A percentile compares a stretch with the other conserved stretches of the same genome.
phyloP scores from a whole-genome alignment of 2,329 filamentous ascomycete genomes.

The Verticillium nubilum region DNA sequence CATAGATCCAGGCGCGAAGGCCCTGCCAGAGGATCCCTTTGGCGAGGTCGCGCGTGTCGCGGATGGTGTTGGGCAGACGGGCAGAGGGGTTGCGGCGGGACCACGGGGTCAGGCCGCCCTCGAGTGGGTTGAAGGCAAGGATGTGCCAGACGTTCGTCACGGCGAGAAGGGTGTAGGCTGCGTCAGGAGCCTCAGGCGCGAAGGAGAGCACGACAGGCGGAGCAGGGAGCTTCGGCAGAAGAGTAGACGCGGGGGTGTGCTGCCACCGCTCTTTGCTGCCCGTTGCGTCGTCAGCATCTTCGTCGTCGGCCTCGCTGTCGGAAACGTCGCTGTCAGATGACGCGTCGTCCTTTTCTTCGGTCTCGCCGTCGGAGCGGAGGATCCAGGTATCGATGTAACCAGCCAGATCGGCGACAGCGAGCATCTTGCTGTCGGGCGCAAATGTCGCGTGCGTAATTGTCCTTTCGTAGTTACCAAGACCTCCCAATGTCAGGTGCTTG shows the following conservation, averaged over 20 bases:
- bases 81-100: slow-evolving; percentile 75
- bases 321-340: slow-evolving; percentile 18
- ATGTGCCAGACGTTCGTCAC: slow-evolving; percentile 58
- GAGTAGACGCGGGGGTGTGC: slow-evolving; percentile 62
- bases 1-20: slow-evolving; percentile 78
- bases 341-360: slow-evolving; percentile 19
- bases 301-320: slow-evolving; percentile 34
- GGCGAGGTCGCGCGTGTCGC: slow-evolving; percentile 68
- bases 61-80: slow-evolving; percentile 69
- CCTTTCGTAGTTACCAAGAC: slow-evolving; percentile 70
- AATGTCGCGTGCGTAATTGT: slow-evolving; percentile 71
- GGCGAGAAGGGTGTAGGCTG: slow-evolving; percentile 43
- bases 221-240: slow-evolving; percentile 63
- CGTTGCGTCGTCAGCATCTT: slow-evolving; percentile 29
- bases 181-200: slow-evolving; percentile 38
- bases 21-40: slow-evolving; percentile 85
- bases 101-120: slow-evolving; percentile 77
- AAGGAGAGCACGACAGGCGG: slow-evolving; percentile 66
- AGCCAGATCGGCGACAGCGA: slow-evolving; percentile 75
- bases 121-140: slow-evolving; percentile 72
- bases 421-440: slow-evolving; percentile 70
- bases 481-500: slow-evolving; percentile 54
- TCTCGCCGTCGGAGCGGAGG: slow-evolving; percentile 39
- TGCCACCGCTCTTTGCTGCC: slow-evolving; percentile 61
- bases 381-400: slow-evolving; percentile 88